Evolutionary conservation across 164 flowering plant species (phyloP).

Genomic region (Stephania japonica): DNA sequence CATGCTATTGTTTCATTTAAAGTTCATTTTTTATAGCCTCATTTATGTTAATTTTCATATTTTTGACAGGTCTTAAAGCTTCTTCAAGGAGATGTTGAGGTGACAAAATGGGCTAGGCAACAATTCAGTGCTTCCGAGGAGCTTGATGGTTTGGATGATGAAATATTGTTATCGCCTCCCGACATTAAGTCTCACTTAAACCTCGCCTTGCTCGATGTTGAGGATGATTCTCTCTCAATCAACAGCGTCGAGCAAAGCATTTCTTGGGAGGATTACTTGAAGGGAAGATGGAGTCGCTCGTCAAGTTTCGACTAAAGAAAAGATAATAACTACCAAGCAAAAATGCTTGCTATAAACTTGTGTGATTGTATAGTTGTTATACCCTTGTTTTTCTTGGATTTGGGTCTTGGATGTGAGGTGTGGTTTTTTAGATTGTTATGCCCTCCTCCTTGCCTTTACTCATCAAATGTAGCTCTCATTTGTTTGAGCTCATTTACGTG

Average conservation of each 20-base stretch:
- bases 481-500: constrained; percentile 8
- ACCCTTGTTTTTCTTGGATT: background rate
- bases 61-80: constrained; percentile 66
- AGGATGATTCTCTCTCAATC: constrained; percentile 61
- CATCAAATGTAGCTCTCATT: constrained; percentile 6
- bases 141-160: constrained; percentile 45
- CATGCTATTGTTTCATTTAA: background rate
- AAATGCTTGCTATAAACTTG: background rate
- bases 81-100: constrained; percentile 77
- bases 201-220: constrained; percentile 80
- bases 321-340: constrained; percentile 1
- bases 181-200: constrained; percentile 71
- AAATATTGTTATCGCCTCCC: constrained; percentile 28
- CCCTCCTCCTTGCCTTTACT: constrained; percentile 57
- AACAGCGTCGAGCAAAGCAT: constrained; percentile 60
- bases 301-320: constrained; percentile 61
- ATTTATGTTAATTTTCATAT: background rate
- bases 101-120: constrained; percentile 59
- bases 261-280: constrained; percentile 73
- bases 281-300: constrained; percentile 85
- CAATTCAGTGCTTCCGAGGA: constrained; percentile 47
- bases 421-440: constrained; percentile 24
- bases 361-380: constrained; percentile 14
- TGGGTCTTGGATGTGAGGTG: constrained; percentile 67
- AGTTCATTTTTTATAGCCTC: no score